phyloP scores from a whole-genome alignment of 805 yeast genomes.

The Metschnikowia orientalis region DNA sequence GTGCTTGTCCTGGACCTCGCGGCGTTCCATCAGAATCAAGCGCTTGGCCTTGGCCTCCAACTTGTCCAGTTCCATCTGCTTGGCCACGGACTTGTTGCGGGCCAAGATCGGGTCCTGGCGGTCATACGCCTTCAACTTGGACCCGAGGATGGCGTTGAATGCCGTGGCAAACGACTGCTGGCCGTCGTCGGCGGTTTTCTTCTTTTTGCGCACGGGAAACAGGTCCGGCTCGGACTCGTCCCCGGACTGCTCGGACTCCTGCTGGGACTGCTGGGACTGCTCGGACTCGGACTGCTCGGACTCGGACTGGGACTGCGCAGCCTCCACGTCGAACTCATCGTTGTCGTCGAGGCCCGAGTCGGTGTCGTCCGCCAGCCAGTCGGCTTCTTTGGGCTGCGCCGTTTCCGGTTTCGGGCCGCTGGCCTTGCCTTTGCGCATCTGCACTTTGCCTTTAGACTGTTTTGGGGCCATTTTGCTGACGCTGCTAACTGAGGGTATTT shows the following conservation, averaged over 20 bases:
- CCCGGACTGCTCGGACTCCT: slow-evolving; percentile 19
- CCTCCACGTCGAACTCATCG: slow-evolving; percentile 25
- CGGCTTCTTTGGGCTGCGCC: slow-evolving; percentile 1
- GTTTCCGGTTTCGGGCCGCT: no score
- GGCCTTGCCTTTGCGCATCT: background rate
- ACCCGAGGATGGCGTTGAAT: slow-evolving; percentile 74
- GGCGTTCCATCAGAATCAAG: slow-evolving; percentile 66
- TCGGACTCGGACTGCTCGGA: slow-evolving; percentile 7
- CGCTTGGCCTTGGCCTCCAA: slow-evolving; percentile 80
- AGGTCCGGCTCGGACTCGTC: slow-evolving; percentile 16
- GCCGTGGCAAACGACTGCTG: slow-evolving; percentile 76
- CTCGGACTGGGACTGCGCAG: slow-evolving; percentile 13
- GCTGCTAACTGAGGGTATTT: background rate
- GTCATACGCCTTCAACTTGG: slow-evolving; percentile 83
- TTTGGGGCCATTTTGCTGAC: background rate
- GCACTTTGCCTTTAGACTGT: background rate
- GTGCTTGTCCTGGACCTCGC: slow-evolving; percentile 57
- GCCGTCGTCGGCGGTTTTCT: slow-evolving; percentile 62
- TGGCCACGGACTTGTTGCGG: slow-evolving; percentile 65
- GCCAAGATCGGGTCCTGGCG: slow-evolving; percentile 88
- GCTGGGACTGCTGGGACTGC: slow-evolving; percentile 4
- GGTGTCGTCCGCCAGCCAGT: slow-evolving; percentile 7
- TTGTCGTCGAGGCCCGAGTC: slow-evolving; percentile 23
- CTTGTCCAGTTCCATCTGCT: slow-evolving; percentile 74
- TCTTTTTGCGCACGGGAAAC: slow-evolving; percentile 50